These are phyloP conservation scores for Blastomyces emzantsi DNA, from an alignment of 2,329 filamentous ascomycete species.

Conservation along the genomic window DNA sequence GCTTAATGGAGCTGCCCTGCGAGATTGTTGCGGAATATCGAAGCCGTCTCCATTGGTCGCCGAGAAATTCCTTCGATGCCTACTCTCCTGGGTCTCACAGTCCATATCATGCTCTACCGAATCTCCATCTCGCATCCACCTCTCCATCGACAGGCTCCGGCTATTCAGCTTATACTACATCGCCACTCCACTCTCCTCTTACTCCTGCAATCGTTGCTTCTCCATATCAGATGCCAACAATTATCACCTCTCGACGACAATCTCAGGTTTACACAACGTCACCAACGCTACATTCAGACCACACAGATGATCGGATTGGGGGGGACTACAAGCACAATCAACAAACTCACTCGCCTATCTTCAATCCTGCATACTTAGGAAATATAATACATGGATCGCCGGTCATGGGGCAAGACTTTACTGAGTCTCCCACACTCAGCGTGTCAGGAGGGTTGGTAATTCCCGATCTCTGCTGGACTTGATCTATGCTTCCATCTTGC, in stretches of 20 bases:
- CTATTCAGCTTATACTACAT: constrained; percentile 33
- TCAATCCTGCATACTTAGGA: constrained; percentile 30
- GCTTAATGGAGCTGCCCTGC: constrained; percentile 64
- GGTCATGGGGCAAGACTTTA: constrained; percentile 23
- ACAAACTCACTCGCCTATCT: constrained; percentile 30
- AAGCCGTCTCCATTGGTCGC: constrained; percentile 56
- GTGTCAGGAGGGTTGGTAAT: constrained; percentile 26
- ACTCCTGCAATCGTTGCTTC: constrained; percentile 31
- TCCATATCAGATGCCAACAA: constrained; percentile 28
- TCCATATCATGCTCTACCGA: constrained; percentile 27
- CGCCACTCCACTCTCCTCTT: constrained; percentile 34
- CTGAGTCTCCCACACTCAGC: constrained; percentile 27
- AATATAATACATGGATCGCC: constrained; percentile 28
- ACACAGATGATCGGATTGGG: constrained; percentile 24
- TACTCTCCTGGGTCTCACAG: constrained; percentile 31
- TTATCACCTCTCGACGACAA: constrained; percentile 28
- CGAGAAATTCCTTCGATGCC: constrained; percentile 30
- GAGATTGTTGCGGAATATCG: constrained; percentile 61
- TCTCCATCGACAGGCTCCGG: constrained; percentile 32
- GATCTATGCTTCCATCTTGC: constrained; percentile 13
- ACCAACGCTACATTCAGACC: constrained; percentile 29
- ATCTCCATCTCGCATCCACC: constrained; percentile 26
- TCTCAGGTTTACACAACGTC: constrained; percentile 30
- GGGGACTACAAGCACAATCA: constrained; percentile 26
- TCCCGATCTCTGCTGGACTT: constrained; percentile 32